Conservation (phyloP, 139 green algal genomes). For the Picochlorum sp. region DNA sequence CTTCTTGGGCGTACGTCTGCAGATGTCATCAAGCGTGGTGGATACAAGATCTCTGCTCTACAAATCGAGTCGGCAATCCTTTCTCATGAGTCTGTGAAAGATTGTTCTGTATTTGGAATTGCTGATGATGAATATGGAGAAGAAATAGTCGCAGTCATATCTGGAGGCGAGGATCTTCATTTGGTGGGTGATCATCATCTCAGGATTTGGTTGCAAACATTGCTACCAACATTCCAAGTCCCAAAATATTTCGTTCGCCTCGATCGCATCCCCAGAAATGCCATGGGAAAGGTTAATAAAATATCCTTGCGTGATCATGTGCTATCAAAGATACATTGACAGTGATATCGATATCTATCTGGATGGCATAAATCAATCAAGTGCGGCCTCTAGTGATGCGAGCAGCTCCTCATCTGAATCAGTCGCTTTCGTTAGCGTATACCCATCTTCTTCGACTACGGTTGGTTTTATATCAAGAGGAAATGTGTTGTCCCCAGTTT, state of each 20-base stretch:
- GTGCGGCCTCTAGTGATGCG: no score
- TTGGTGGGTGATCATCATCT: slow-evolving; percentile 15
- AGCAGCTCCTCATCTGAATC: no score
- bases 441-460: no score
- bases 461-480: no score
- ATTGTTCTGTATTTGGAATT: slow-evolving; percentile 80
- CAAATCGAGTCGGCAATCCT: slow-evolving; percentile 70
- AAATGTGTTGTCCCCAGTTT: no score
- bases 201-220: slow-evolving; percentile 23
- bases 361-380: no score
- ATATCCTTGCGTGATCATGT: slow-evolving; percentile 37
- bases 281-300: slow-evolving; percentile 98
- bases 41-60: slow-evolving; percentile 81
- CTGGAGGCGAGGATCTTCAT: neutral
- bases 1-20: slow-evolving; percentile 80
- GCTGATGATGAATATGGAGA: slow-evolving; percentile 66
- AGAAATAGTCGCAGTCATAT: slow-evolving; percentile 18
- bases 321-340: no score
- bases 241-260: slow-evolving; percentile 41
- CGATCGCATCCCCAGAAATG: slow-evolving; percentile 70
- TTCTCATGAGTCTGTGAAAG: slow-evolving; percentile 51
- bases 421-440: no score
- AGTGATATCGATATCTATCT: no score
- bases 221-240: slow-evolving; percentile 64
- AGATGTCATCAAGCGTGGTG: slow-evolving; percentile 91